These are phyloP conservation scores for Cubamyces lactineus DNA, from an alignment of 768 basidiomycete genomes.

Conservation along the genomic window DNA sequence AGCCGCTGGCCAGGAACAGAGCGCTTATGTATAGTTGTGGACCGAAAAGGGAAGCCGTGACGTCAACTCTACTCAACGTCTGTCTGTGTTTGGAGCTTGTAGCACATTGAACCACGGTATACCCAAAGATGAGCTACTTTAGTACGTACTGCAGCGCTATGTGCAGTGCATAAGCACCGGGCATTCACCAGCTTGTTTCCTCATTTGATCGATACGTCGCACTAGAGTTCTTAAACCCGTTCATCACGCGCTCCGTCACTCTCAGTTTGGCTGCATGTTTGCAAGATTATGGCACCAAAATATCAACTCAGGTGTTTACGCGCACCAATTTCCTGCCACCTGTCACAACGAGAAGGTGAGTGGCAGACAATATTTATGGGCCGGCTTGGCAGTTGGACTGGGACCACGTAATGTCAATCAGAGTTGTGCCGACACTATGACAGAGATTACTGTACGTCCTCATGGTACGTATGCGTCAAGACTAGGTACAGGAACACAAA, in stretches of 20 bases:
- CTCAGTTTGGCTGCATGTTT: no score
- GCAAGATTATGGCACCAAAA: no score
- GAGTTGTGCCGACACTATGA: neutral
- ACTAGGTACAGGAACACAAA: conserved; percentile 21
- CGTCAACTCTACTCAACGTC: neutral
- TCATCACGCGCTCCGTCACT: neutral
- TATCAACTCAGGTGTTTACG: no score
- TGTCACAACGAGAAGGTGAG: no score
- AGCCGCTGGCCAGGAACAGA: neutral
- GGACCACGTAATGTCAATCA: neutral
- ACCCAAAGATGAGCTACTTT: no score
- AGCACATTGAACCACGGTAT: no score
- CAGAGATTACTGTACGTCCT: conserved; percentile 4
- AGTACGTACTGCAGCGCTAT: no score
- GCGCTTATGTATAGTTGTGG: neutral
- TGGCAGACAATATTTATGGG: no score
- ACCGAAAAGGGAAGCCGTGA: neutral
- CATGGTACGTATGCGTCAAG: conserved; percentile 17
- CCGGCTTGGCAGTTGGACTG: no score
- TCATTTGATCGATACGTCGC: neutral
- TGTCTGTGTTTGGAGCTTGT: neutral
- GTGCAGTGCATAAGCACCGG: no score
- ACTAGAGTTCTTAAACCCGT: neutral
- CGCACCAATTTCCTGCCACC: no score
- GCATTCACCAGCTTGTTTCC: no score